Evolutionary conservation across 495 filamentous ascomycete genomes (phyloP).

Genomic region (Bathelium albidoporum): DNA sequence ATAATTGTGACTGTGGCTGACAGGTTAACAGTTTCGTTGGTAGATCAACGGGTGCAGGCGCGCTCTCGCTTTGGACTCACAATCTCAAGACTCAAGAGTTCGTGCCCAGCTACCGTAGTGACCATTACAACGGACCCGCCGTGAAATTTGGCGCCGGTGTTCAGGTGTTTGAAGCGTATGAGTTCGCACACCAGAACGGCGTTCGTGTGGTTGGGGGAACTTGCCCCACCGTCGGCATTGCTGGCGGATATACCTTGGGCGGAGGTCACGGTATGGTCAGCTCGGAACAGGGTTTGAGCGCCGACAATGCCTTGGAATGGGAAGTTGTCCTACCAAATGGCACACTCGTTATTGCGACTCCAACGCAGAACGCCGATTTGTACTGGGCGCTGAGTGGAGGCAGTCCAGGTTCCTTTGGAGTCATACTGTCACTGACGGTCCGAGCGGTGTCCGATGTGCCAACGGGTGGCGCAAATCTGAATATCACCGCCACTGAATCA

Average conservation of each 20-base stretch:
- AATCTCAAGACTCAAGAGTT: background rate
- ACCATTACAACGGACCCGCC: background rate
- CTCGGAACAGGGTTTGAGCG: background rate
- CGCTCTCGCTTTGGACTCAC: background rate
- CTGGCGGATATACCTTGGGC: background rate
- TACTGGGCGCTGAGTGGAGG: conserved; percentile 1
- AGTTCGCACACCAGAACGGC: background rate
- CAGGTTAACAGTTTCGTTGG: background rate
- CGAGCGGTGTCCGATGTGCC: background rate
- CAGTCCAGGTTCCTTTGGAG: background rate
- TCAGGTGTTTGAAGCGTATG: background rate
- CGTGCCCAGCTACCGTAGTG: background rate
- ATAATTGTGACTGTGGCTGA: too few species aligned
- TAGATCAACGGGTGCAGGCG: background rate
- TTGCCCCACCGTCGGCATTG: background rate
- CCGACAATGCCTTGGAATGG: background rate
- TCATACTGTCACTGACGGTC: background rate
- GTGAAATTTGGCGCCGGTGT: background rate
- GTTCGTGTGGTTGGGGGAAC: background rate
- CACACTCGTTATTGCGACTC: background rate
- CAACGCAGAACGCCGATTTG: background rate
- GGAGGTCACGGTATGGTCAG: background rate
- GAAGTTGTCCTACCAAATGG: background rate
- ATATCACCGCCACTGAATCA: background rate
- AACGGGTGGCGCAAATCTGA: background rate